phyloP scores from a whole-genome alignment of 2,329 filamentous ascomycete genomes.

The Apiospora hydei region DNA sequence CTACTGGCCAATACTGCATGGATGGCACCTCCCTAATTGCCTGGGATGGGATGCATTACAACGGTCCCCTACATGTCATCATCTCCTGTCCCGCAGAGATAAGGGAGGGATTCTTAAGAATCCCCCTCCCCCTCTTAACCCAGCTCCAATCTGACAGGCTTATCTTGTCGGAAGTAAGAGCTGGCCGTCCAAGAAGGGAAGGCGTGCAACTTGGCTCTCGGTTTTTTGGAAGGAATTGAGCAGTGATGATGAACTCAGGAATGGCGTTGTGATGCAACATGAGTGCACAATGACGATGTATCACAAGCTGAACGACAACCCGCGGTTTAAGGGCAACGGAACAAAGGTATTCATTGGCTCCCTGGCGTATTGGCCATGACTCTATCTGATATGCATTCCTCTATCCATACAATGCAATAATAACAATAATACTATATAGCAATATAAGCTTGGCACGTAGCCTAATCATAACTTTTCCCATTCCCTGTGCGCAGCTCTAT shows the following conservation, averaged over 20 bases:
- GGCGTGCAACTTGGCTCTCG: neutral
- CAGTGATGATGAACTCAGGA: neutral
- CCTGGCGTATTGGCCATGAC: neutral
- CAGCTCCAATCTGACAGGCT: neutral
- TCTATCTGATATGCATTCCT: neutral
- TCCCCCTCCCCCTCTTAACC: neutral
- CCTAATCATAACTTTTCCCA: constrained; percentile 20
- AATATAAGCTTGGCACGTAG: constrained; percentile 4
- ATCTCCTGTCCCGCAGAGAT: neutral
- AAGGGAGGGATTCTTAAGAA: neutral
- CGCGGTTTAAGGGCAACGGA: neutral
- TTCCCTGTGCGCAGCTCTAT: constrained; percentile 15
- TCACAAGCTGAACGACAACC: neutral
- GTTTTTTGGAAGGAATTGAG: neutral
- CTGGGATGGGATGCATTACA: constrained; percentile 11
- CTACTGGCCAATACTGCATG: neutral
- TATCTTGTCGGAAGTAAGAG: neutral
- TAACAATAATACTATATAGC: constrained; percentile 14
- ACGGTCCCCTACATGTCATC: constrained; percentile 9
- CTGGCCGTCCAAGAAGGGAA: neutral
- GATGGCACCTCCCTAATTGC: neutral
- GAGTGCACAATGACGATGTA: constrained; percentile 6
- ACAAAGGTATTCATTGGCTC: neutral
- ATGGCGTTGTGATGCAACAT: neutral
- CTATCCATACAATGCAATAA: constrained; percentile 6